phyloP scores from a whole-genome alignment of 2,329 filamentous ascomycete species.

The Trichoderma gracile region DNA sequence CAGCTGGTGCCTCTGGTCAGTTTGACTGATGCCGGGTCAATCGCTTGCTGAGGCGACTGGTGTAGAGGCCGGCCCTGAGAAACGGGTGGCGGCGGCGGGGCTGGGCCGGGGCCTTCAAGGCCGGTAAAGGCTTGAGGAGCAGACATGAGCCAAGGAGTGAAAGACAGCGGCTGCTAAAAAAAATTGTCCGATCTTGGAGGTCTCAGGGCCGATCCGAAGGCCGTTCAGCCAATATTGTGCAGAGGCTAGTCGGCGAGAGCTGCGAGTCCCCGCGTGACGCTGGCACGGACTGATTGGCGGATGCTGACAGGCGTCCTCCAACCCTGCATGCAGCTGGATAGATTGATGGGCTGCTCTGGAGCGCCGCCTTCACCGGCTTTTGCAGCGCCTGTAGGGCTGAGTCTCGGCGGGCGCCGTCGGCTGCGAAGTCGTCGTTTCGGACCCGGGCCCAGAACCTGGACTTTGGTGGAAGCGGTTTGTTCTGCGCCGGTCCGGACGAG shows the following conservation, averaged over 20 bases:
- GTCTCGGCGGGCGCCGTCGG: conserved; percentile 12
- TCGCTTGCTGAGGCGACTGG: conserved; percentile 28
- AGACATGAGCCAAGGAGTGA: conserved; percentile 6
- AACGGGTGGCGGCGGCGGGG: conserved; percentile 29
- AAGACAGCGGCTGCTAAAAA: neutral
- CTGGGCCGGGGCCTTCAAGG: conserved; percentile 15
- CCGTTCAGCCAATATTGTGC: neutral
- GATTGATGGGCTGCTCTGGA: neutral
- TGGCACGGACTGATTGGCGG: conserved; percentile 19
- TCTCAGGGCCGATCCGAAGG: neutral
- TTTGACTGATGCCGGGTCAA: conserved; percentile 51
- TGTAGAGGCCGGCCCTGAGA: conserved; percentile 27
- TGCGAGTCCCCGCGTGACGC: neutral
- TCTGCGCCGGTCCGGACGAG: neutral
- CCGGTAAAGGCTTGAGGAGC: conserved; percentile 3
- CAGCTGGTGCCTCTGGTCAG: conserved; percentile 64
- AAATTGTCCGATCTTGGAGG: neutral
- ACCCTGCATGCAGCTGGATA: conserved; percentile 18
- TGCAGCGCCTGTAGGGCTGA: conserved; percentile 19
- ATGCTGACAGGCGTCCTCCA: neutral
- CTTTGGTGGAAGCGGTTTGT: conserved; percentile 10
- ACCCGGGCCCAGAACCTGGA: conserved; percentile 11
- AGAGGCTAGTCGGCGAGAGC: neutral
- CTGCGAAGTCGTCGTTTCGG: conserved; percentile 16
- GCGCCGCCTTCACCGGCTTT: neutral